Conservation (phyloP, 2,329 filamentous ascomycete genomes). For the Calonectria fujianensis region DNA sequence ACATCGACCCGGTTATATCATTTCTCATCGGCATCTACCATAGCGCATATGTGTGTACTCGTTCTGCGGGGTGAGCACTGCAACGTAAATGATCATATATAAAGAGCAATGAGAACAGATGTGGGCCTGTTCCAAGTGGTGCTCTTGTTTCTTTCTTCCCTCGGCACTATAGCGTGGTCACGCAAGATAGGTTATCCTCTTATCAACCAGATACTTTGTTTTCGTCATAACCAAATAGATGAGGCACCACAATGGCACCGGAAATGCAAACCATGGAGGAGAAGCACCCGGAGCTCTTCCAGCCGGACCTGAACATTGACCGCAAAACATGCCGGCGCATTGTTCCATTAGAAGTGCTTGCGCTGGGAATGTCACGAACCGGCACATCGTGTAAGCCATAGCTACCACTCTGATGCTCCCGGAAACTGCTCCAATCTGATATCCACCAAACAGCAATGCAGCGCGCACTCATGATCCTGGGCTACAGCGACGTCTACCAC, state of each 20-base stretch:
- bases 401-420: too few species aligned
- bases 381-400: slow-evolving; percentile 32
- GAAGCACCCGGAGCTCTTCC: slow-evolving; percentile 38
- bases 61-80: not conserved
- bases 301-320: slow-evolving; percentile 33
- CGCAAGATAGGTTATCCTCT: not conserved
- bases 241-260: not conserved
- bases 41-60: not conserved
- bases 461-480: slow-evolving; percentile 38
- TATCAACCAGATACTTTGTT: too few species aligned
- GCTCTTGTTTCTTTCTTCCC: not conserved
- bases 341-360: slow-evolving; percentile 38
- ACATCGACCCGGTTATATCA: not conserved
- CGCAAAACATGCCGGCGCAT: slow-evolving; percentile 25
- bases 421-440: not conserved
- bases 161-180: not conserved
- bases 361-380: slow-evolving; percentile 31
- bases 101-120: not conserved
- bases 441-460: slow-evolving; percentile 26
- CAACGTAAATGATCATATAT: not conserved
- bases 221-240: not conserved
- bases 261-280: slow-evolving; percentile 31
- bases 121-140: not conserved
- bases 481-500: slow-evolving; percentile 40
- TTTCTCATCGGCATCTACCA: not conserved